A percentile compares a stretch with the other conserved stretches of the same genome.
Conservation (phyloP, 2,329 filamentous ascomycete species). For the Penicillium sp. region DNA sequence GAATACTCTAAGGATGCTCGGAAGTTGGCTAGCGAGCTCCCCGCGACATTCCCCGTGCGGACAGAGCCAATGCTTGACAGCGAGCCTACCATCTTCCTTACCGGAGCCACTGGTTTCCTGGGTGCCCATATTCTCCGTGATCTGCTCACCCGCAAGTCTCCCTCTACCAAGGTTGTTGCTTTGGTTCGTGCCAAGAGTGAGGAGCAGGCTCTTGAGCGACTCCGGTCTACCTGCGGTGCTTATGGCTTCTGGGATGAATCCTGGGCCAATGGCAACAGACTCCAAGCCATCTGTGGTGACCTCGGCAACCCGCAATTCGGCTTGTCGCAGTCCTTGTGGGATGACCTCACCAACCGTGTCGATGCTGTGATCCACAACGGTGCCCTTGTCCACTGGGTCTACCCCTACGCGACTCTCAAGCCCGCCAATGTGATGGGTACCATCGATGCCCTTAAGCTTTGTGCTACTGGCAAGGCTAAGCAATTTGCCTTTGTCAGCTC, state of each 20-base stretch:
- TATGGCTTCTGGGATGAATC: conserved; percentile 73
- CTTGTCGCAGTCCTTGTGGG: conserved; percentile 66
- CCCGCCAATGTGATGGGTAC: conserved; percentile 79
- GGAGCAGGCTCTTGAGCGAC: conserved; percentile 60
- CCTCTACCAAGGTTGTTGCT: conserved; percentile 65
- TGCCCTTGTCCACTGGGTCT: conserved; percentile 76
- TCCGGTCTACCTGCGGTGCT: conserved; percentile 67
- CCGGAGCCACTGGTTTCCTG: conserved; percentile 87
- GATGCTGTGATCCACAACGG: conserved; percentile 83
- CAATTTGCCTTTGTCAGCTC: conserved; percentile 79
- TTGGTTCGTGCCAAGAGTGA: conserved; percentile 70
- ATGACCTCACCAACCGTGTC: conserved; percentile 62
- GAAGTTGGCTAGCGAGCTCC: conserved; percentile 51
- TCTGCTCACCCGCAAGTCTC: conserved; percentile 62
- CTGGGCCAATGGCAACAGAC: conserved; percentile 63
- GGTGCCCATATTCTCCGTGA: conserved; percentile 79
- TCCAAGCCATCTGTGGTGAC: conserved; percentile 72
- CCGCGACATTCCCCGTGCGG: conserved; percentile 40
- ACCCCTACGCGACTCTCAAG: conserved; percentile 70
- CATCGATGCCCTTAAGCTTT: conserved; percentile 73
- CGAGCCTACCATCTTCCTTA: conserved; percentile 70
- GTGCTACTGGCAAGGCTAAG: conserved; percentile 75
- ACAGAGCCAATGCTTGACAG: conserved; percentile 35
- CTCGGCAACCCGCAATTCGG: conserved; percentile 72
- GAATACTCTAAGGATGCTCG: conserved; percentile 54